Evolutionary conservation across 2,329 filamentous ascomycete species (phyloP).

Genomic region (Elsinoe fawcettii): DNA sequence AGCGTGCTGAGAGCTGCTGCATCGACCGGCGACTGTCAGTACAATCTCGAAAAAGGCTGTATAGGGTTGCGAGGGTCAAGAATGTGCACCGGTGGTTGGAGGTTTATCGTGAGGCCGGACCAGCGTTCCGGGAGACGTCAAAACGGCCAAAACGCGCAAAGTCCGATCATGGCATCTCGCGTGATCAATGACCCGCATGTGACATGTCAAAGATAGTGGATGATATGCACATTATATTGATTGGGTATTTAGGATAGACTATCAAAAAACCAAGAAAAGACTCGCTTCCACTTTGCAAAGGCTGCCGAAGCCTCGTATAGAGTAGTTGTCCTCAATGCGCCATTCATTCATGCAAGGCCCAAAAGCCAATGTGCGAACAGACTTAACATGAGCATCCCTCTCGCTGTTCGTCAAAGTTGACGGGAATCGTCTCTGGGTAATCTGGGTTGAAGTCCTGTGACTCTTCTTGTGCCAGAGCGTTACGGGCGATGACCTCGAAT

Average conservation of each 20-base stretch:
- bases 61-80: background rate
- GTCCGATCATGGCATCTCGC: background rate
- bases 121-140: background rate
- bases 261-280: slow-evolving; percentile 4
- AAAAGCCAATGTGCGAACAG: background rate
- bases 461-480: slow-evolving; percentile 92
- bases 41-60: background rate
- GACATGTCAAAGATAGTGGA: background rate
- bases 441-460: slow-evolving; percentile 96
- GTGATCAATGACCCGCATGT: background rate
- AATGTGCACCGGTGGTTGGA: background rate
- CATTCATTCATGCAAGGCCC: slow-evolving; percentile 10
- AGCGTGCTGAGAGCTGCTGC: background rate
- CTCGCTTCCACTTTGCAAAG: slow-evolving; percentile 5
- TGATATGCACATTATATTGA: slow-evolving; percentile 13
- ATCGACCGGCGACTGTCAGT: background rate
- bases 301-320: background rate
- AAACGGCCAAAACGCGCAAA: slow-evolving; percentile 3
- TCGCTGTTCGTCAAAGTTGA: slow-evolving; percentile 88
- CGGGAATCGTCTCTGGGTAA: slow-evolving; percentile 96
- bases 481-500: slow-evolving; percentile 84
- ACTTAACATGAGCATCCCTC: slow-evolving; percentile 81
- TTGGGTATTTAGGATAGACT: slow-evolving; percentile 14
- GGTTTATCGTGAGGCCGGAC: slow-evolving; percentile 6
- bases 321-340: slow-evolving; percentile 10